Percentiles rank a stretch among this genome's conserved stretches.
phyloP scores from a whole-genome alignment of 768 basidiomycete species.

The Gloeopeniophorella convolvens region DNA sequence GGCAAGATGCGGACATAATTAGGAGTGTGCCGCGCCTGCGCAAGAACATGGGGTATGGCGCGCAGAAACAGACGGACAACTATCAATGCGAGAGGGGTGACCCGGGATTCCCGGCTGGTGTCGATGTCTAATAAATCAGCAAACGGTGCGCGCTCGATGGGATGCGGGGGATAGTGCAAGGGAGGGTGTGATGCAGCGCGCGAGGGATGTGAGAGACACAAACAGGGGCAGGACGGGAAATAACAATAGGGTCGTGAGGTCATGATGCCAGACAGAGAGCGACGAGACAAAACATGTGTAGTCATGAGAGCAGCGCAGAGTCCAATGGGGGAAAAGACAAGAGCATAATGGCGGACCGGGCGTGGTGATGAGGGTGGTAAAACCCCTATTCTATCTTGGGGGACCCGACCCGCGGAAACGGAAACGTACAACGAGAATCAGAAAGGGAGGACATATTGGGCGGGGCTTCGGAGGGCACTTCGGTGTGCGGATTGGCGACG shows the following conservation, averaged over 20 bases:
- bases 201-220: slow-evolving; percentile 33
- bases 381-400: not conserved
- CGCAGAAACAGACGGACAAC: slow-evolving; percentile 36
- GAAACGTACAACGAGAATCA: slow-evolving; percentile 4
- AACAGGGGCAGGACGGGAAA: slow-evolving; percentile 25
- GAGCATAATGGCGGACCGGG: slow-evolving; percentile 7
- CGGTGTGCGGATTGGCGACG: slow-evolving; percentile 2
- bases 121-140: slow-evolving; percentile 25
- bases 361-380: slow-evolving; percentile 1
- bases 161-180: slow-evolving; percentile 22
- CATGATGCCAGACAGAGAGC: slow-evolving; percentile 38
- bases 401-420: slow-evolving; percentile 1
- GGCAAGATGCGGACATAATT: slow-evolving; percentile 27
- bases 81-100: slow-evolving; percentile 18
- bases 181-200: slow-evolving; percentile 25
- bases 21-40: slow-evolving; percentile 36
- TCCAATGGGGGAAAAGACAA: slow-evolving; percentile 27
- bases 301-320: slow-evolving; percentile 58
- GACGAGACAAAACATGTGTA: slow-evolving; percentile 48
- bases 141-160: slow-evolving; percentile 23
- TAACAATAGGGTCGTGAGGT: slow-evolving; percentile 23
- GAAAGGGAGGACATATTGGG: slow-evolving; percentile 2
- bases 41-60: slow-evolving; percentile 34
- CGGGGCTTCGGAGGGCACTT: not conserved
- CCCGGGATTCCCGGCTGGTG: slow-evolving; percentile 21